Percentiles rank a stretch among this genome's conserved stretches.
phyloP scores from a whole-genome alignment of 148 eudicot species.

The Rheum nobile region DNA sequence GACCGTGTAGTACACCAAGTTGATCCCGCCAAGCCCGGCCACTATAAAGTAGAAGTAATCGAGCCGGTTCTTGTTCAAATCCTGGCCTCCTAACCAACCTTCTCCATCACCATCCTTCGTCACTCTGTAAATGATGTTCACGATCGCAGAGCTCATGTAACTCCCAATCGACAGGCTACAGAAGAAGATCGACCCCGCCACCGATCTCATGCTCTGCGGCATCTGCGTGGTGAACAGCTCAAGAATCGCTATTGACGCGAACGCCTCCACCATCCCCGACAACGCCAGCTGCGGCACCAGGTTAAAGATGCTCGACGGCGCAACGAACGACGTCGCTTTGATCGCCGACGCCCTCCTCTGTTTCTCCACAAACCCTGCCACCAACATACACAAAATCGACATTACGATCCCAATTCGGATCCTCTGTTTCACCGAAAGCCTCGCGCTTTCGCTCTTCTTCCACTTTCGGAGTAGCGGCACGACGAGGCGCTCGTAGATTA shows the following conservation, averaged over 20 bases:
- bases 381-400: slow-evolving; percentile 46
- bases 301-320: slow-evolving; percentile 25
- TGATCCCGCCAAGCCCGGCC: slow-evolving; percentile 30
- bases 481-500: slow-evolving; percentile 37
- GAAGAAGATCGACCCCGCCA: slow-evolving; percentile 52
- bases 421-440: slow-evolving; percentile 27
- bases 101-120: slow-evolving; percentile 16
- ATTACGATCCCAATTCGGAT: slow-evolving; percentile 45
- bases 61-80: slow-evolving; percentile 46
- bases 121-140: slow-evolving; percentile 27
- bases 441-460: slow-evolving; percentile 14
- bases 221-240: slow-evolving; percentile 52
- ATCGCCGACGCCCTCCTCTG: slow-evolving; percentile 35
- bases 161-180: slow-evolving; percentile 45
- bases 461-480: slow-evolving; percentile 20
- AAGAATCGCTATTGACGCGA: slow-evolving; percentile 50
- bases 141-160: slow-evolving; percentile 39
- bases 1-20: slow-evolving; percentile 39
- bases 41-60: slow-evolving; percentile 47
- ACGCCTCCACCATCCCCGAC: slow-evolving; percentile 52
- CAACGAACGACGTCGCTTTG: slow-evolving; percentile 21
- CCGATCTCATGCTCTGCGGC: slow-evolving; percentile 61
- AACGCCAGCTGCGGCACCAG: slow-evolving; percentile 45
- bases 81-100: slow-evolving; percentile 73
- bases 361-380: slow-evolving; percentile 29